A percentile compares a stretch with the other conserved stretches of the same genome.
Conservation (phyloP, 441 rosid species). For the Bruguiera hainesii region DNA sequence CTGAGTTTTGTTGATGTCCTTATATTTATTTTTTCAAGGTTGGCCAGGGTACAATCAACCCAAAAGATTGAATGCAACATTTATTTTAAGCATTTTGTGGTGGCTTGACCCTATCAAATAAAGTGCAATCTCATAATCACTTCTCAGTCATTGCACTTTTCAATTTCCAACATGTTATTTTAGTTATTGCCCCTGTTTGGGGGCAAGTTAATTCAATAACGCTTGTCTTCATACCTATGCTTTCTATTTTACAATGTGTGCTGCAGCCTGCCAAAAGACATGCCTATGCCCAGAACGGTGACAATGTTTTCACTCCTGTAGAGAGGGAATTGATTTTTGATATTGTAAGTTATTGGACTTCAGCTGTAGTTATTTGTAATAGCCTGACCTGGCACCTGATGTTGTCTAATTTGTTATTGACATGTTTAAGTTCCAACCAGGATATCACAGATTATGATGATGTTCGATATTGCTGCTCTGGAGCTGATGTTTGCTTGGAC, state of each 20-base stretch:
- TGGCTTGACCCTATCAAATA: no score
- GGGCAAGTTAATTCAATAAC: neutral
- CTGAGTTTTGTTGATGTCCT: neutral
- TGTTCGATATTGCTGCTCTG: slow-evolving; percentile 89
- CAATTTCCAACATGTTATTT: neutral
- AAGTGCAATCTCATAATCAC: neutral
- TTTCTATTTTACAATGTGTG: slow-evolving; percentile 2
- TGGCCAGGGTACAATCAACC: neutral
- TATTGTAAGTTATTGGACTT: slow-evolving; percentile 51
- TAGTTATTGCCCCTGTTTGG: neutral
- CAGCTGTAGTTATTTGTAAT: neutral
- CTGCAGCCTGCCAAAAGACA: slow-evolving; percentile 80
- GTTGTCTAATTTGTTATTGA: slow-evolving; percentile 19
- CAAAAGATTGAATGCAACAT: no score
- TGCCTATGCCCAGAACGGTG: slow-evolving; percentile 69
- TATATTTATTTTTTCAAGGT: neutral
- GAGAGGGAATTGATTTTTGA: slow-evolving; percentile 92
- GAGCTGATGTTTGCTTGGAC: slow-evolving; percentile 85
- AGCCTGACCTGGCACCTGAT: neutral
- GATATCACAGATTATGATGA: slow-evolving; percentile 95
- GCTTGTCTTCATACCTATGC: slow-evolving; percentile 5
- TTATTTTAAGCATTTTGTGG: no score
- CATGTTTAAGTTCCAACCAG: slow-evolving; percentile 36
- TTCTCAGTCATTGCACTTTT: neutral
- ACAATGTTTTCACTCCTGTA: slow-evolving; percentile 76